Base-by-base conservation (phyloP, 371 early-diverging fungal genomes). In the Choanephora cucurbitarum region DNA sequence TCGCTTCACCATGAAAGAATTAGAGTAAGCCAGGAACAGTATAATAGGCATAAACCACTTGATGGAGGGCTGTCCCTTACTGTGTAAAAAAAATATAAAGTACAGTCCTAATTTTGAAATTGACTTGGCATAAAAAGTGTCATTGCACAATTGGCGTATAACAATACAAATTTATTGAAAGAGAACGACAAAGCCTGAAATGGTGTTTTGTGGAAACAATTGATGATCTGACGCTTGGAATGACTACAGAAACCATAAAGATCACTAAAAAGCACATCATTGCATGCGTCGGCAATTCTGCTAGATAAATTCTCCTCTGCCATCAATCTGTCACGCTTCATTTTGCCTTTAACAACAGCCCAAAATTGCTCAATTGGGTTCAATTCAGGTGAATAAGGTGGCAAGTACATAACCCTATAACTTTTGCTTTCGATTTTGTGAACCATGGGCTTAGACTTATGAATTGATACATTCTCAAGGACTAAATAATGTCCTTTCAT, bases 391-490 rank as follows among this genome's bases (percentile, higher is more conserved):
- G 48, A 48, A 14, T 37, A 37, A 14, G 37, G 37, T 13, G 37
- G 37, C 37, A 37, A 21, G 41, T 41, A 43, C 44, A 50, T 57
- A 14, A 43, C 50, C 42, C 57, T 57, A 34, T 57, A 57, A 34
- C 39, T 50, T 34, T 23, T 46, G 31, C 37, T 57, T 44, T 57
- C 50, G 18, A 33, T 55, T 41, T 48, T 41, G 19, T 48, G 13
- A 40, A 39, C 45, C 23, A 45, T 45, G 11, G 46, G 46, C 48
- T 48, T 48, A 48, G 34, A 48, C 48, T 48, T 48, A 48, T 48
- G 48, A 55, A 47, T 41, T 31, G 56, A 48, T 34, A 49, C 56
- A 41, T 46, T 48, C 18, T 55, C 22, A 48, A 55, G 46, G 47
- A 48, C 39, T 41, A 55, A 24, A 41, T 48, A 48, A 55, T 47